Percentiles rank a stretch among this genome's conserved stretches.
phyloP scores from a whole-genome alignment of 148 eudicot genomes.

The Suaeda aralocaspica region DNA sequence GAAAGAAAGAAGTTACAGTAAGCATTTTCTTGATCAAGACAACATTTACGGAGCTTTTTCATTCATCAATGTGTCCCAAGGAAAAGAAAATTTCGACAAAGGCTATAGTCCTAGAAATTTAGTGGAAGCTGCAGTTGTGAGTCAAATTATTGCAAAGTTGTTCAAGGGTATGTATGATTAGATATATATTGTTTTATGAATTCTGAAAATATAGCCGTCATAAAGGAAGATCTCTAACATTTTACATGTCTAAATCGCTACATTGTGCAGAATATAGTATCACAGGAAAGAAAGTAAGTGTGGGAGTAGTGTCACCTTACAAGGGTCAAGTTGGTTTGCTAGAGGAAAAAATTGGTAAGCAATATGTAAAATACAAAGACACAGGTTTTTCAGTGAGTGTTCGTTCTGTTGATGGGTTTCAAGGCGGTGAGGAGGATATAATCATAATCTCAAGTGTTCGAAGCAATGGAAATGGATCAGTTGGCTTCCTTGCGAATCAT shows the following conservation, averaged over 20 bases:
- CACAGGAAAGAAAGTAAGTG: constrained; percentile 38
- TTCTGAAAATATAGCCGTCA: constrained; percentile 24
- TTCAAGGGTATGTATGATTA: constrained; percentile 28
- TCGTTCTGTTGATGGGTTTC: constrained; percentile 62
- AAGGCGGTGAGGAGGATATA: constrained; percentile 67
- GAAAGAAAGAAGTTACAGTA: constrained; percentile 15
- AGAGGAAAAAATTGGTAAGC: constrained; percentile 34
- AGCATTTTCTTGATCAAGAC: constrained; percentile 18
- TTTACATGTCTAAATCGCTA: too few species aligned
- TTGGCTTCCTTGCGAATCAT: constrained; percentile 49
- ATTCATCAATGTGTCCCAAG: constrained; percentile 35
- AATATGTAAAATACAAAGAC: constrained; percentile 22
- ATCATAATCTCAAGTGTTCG: constrained; percentile 63
- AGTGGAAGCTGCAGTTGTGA: constrained; percentile 39
- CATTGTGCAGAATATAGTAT: too few species aligned
- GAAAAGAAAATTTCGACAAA: constrained; percentile 34
- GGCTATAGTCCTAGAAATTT: constrained; percentile 38
- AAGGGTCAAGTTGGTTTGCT: constrained; percentile 54
- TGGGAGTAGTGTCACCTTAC: constrained; percentile 61
- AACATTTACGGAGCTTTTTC: constrained; percentile 32
- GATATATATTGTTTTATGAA: background rate
- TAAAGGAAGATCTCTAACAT: too few species aligned
- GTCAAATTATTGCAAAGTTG: constrained; percentile 37
- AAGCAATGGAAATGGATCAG: constrained; percentile 39
- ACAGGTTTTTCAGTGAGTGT: constrained; percentile 37